Percentiles rank a stretch among this genome's conserved stretches.
Conservation (phyloP, 768 basidiomycete species). For the Paxillus rubicundulus region DNA sequence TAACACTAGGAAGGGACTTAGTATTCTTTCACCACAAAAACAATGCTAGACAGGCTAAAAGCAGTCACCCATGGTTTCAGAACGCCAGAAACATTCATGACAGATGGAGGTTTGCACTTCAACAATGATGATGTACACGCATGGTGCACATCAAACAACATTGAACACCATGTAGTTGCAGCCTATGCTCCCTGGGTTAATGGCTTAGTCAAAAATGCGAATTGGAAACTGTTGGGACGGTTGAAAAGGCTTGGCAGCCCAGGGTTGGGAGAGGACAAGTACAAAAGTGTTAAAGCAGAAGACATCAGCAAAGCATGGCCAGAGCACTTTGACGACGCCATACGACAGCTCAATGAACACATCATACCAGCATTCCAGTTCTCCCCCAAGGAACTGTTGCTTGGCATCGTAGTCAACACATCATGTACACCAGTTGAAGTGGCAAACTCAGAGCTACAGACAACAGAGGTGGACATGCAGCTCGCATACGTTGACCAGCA, state of each 20-base stretch:
- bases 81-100: slow-evolving; percentile 34
- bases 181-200: slow-evolving; percentile 44
- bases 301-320: slow-evolving; percentile 32
- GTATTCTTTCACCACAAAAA: slow-evolving; percentile 30
- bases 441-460: neutral
- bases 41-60: slow-evolving; percentile 18
- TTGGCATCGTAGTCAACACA: slow-evolving; percentile 6
- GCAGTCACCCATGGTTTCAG: slow-evolving; percentile 23
- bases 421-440: neutral
- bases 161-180: slow-evolving; percentile 17
- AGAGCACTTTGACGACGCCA: slow-evolving; percentile 29
- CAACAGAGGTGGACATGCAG: slow-evolving; percentile 7
- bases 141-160: slow-evolving; percentile 23
- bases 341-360: slow-evolving; percentile 20
- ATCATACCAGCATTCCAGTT: slow-evolving; percentile 16
- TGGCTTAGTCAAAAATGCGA: slow-evolving; percentile 34
- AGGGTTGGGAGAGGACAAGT: slow-evolving; percentile 27
- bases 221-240: slow-evolving; percentile 27
- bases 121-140: slow-evolving; percentile 30
- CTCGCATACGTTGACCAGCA: slow-evolving; percentile 32
- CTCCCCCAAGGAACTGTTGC: slow-evolving; percentile 6
- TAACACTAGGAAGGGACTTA: too few relatives aligned
- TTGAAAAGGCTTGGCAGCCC: slow-evolving; percentile 35
- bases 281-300: slow-evolving; percentile 9
- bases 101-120: slow-evolving; percentile 38